phyloP scores from a whole-genome alignment of 2,329 filamentous ascomycete species.

The Rosellinia necatrix region DNA sequence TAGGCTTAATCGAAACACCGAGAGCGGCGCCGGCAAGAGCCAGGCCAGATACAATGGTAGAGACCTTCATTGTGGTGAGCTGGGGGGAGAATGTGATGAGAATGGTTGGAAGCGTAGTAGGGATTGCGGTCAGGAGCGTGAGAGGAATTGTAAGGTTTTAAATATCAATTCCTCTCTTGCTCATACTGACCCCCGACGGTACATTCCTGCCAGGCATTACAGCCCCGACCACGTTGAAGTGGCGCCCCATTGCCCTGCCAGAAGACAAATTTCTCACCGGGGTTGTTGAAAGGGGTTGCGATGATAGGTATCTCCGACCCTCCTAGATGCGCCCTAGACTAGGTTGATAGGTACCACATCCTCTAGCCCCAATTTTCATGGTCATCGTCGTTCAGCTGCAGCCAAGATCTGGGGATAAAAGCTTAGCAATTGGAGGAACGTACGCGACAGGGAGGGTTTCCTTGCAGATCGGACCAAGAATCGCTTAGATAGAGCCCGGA shows the following conservation, averaged over 20 bases:
- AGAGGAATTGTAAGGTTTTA: slow-evolving; percentile 6
- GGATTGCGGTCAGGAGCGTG: neutral
- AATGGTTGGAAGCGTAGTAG: neutral
- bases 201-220: neutral
- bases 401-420: slow-evolving; percentile 18
- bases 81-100: neutral
- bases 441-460: neutral
- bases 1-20: neutral
- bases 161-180: slow-evolving; percentile 5
- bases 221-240: neutral
- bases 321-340: no score
- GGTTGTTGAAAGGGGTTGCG: no score
- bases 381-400: neutral
- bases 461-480: neutral
- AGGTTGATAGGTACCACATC: no score
- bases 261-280: neutral
- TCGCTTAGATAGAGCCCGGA: neutral
- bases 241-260: neutral
- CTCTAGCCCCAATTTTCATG: neutral
- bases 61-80: slow-evolving; percentile 24
- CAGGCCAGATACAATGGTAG: slow-evolving; percentile 19
- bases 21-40: slow-evolving; percentile 18
- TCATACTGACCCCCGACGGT: neutral
- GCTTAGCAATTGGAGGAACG: neutral
- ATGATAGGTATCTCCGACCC: no score